Conservation (phyloP, 2,329 filamentous ascomycete species). For the Epichloe sp. region DNA sequence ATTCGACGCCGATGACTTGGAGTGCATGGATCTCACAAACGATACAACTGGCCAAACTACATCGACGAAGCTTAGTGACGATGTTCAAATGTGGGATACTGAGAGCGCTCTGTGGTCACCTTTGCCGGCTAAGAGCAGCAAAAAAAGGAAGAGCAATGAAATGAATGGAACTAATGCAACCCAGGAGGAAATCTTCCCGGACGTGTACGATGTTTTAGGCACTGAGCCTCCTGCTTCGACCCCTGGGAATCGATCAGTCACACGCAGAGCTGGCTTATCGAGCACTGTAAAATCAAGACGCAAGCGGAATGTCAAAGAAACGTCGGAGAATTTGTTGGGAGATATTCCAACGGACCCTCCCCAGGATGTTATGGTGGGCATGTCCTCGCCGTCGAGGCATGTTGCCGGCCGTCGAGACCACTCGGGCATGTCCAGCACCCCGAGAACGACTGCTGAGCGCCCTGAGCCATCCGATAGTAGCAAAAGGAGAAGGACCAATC, state of each 20-base stretch:
- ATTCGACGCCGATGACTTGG: conserved; percentile 22
- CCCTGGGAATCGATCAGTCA: conserved; percentile 15
- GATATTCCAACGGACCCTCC: neutral
- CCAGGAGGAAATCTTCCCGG: conserved; percentile 36
- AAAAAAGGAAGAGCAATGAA: conserved; percentile 39
- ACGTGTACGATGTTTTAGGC: conserved; percentile 37
- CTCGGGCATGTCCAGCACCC: neutral
- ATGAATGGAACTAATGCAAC: conserved; percentile 25
- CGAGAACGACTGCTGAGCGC: conserved; percentile 8
- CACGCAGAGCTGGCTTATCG: conserved; percentile 10
- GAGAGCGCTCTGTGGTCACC: conserved; percentile 26
- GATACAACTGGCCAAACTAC: conserved; percentile 21
- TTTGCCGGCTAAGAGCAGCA: conserved; percentile 25
- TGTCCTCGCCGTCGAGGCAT: conserved; percentile 17
- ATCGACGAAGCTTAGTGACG: conserved; percentile 23
- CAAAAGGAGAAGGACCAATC: conserved; percentile 9
- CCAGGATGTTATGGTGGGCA: conserved; percentile 9
- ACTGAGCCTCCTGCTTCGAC: conserved; percentile 25
- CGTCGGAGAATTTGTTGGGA: neutral
- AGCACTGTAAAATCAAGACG: conserved; percentile 10
- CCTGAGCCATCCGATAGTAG: neutral
- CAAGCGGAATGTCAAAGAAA: conserved; percentile 9
- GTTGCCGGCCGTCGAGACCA: conserved; percentile 7
- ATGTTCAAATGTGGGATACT: conserved; percentile 30
- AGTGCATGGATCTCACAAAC: conserved; percentile 28